phyloP scores from a whole-genome alignment of 352 stramenopile species.

The Globisporangium emineosum region DNA sequence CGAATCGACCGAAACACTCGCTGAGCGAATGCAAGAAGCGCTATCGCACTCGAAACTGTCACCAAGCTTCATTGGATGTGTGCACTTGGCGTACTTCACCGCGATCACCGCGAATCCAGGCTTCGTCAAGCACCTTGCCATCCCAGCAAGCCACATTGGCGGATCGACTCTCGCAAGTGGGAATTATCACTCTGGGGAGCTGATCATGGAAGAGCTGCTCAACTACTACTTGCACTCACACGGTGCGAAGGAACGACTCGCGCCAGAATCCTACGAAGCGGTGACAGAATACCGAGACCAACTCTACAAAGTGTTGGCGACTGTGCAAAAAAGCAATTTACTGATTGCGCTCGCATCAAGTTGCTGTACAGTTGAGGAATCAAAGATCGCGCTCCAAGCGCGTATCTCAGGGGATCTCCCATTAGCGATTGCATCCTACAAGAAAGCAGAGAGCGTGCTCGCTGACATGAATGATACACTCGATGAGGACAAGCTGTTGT shows the following conservation, averaged over 20 bases:
- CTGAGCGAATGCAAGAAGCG: constrained; percentile 7
- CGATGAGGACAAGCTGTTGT: constrained; percentile 24
- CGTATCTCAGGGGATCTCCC: constrained; percentile 68
- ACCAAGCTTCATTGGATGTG: constrained; percentile 24
- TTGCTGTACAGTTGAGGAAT: constrained; percentile 53
- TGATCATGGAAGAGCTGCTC: constrained; percentile 66
- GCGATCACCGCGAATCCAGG: constrained; percentile 31
- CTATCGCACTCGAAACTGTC: constrained; percentile 16
- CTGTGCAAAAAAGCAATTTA: constrained; percentile 64
- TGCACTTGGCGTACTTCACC: constrained; percentile 51
- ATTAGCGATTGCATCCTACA: constrained; percentile 67
- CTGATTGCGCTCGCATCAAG: constrained; percentile 50
- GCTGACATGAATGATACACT: constrained; percentile 37
- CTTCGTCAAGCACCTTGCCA: constrained; percentile 27
- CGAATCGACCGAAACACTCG: not conserved
- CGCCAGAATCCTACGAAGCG: constrained; percentile 17
- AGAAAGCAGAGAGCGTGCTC: constrained; percentile 56
- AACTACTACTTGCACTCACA: constrained; percentile 26
- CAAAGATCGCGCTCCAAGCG: constrained; percentile 54
- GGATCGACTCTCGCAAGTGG: constrained; percentile 59
- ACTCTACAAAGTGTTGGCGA: constrained; percentile 68
- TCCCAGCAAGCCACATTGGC: constrained; percentile 42
- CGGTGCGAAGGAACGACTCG: not conserved
- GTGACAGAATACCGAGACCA: constrained; percentile 55
- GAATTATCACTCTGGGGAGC: constrained; percentile 52